phyloP scores from a whole-genome alignment of 2,329 filamentous ascomycete genomes.

The Colletotrichum abscissum region DNA sequence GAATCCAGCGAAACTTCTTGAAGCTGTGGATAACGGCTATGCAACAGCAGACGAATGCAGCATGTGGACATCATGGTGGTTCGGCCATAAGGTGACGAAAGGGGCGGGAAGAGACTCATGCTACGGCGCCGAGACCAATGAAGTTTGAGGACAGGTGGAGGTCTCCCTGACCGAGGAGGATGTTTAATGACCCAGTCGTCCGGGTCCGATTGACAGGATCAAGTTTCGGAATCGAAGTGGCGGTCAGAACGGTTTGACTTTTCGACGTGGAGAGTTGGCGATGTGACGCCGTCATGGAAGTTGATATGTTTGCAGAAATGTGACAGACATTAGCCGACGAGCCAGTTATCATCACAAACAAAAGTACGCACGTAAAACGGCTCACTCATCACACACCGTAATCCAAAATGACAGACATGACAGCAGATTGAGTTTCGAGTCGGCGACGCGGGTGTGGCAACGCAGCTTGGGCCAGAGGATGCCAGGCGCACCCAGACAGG shows the following conservation, averaged over 20 bases:
- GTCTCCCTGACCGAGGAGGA: background rate
- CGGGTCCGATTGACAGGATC: background rate
- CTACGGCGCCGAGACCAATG: background rate
- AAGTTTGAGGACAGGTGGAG: background rate
- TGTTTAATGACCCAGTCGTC: background rate
- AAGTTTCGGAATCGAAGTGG: conserved; percentile 9
- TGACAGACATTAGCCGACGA: conserved; percentile 2
- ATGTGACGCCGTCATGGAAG: background rate
- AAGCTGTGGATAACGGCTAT: background rate
- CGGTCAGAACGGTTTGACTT: conserved; percentile 5
- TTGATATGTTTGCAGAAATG: conserved; percentile 1
- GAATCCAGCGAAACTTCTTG: background rate
- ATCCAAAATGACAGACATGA: background rate
- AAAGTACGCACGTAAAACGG: conserved; percentile 4
- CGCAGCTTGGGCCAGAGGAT: background rate
- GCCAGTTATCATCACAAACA: background rate
- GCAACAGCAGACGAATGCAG: background rate
- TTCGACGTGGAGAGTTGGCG: background rate
- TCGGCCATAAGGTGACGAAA: background rate
- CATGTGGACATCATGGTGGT: background rate
- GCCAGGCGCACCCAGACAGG: background rate
- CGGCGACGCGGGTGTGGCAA: conserved; percentile 7
- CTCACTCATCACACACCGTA: background rate
- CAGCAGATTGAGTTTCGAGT: background rate
- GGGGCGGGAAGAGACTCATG: background rate